Conservation (phyloP, 495 filamentous ascomycete genomes). For the Letharia lupina region DNA sequence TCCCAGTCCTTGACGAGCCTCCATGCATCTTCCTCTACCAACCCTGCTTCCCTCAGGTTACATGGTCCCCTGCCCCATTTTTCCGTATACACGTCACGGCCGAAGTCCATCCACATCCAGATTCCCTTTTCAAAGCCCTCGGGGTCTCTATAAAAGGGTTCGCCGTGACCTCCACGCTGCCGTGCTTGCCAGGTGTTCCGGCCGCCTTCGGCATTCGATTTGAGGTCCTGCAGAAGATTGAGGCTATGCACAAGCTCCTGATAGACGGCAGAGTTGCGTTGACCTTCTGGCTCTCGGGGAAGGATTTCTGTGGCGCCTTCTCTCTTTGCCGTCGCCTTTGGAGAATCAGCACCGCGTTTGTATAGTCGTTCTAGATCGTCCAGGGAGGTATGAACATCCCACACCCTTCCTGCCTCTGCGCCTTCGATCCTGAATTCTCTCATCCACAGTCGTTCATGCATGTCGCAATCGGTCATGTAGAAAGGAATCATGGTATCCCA, state of each 20-base stretch:
- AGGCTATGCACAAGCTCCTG: constrained; percentile 30
- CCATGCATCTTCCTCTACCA: constrained; percentile 45
- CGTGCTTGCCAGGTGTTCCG: constrained; percentile 53
- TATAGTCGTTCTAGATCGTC: constrained; percentile 23
- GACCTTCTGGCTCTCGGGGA: background rate
- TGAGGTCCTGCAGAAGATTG: constrained; percentile 37
- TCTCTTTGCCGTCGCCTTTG: background rate
- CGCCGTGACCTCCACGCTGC: constrained; percentile 51
- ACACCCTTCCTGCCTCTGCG: constrained; percentile 41
- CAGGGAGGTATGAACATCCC: constrained; percentile 38
- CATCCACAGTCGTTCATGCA: constrained; percentile 47
- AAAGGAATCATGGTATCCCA: constrained; percentile 56
- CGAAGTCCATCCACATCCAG: constrained; percentile 44
- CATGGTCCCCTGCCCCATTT: constrained; percentile 54
- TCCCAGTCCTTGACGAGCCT: constrained; percentile 19
- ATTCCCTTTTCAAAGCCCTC: constrained; percentile 47
- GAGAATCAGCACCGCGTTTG: background rate
- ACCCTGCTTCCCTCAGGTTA: constrained; percentile 35
- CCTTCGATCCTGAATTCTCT: constrained; percentile 40
- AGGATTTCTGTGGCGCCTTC: background rate
- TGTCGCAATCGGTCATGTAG: constrained; percentile 54
- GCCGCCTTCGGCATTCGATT: constrained; percentile 27
- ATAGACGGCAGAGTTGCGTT: constrained; percentile 24
- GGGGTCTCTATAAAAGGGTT: constrained; percentile 50
- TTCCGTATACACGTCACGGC: constrained; percentile 40